Evolutionary conservation across 2,329 filamentous ascomycete species (phyloP).

Genomic region (Lecanicillium sp.): DNA sequence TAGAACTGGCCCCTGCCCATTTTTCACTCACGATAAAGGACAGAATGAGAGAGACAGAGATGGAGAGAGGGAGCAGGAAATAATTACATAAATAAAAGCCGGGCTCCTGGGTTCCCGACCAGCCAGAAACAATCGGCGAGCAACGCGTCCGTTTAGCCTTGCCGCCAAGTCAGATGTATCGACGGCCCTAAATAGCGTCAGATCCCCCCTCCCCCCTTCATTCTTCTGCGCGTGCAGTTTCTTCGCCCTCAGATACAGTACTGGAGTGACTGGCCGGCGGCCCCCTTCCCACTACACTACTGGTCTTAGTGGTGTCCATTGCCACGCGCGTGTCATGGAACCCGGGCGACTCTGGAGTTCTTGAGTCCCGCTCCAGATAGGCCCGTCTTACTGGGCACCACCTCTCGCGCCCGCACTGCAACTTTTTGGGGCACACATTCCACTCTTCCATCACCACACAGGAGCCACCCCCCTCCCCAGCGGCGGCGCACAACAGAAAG

Average conservation of each 20-base stretch:
- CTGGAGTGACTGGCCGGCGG: not conserved
- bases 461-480: constrained; percentile 13
- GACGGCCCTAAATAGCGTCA: constrained; percentile 25
- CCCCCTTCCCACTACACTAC: not conserved
- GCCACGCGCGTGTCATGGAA: constrained; percentile 28
- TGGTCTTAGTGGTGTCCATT: constrained; percentile 2
- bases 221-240: too few species aligned
- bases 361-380: constrained; percentile 30
- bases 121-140: not conserved
- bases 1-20: too few species aligned
- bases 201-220: constrained; percentile 24
- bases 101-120: too few species aligned
- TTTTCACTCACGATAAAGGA: too few species aligned
- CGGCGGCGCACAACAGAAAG: too few species aligned
- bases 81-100: too few species aligned
- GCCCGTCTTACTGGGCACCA: constrained; percentile 23
- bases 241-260: too few species aligned
- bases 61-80: not conserved
- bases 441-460: constrained; percentile 9
- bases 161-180: constrained; percentile 28
- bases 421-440: too few species aligned
- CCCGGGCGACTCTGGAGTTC: constrained; percentile 28
- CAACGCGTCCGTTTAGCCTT: constrained; percentile 3
- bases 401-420: too few species aligned
- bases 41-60: too few species aligned